Base-by-base conservation (phyloP, 1,284 basidiomycete genomes). In the Leccinum pachyderme region DNA sequence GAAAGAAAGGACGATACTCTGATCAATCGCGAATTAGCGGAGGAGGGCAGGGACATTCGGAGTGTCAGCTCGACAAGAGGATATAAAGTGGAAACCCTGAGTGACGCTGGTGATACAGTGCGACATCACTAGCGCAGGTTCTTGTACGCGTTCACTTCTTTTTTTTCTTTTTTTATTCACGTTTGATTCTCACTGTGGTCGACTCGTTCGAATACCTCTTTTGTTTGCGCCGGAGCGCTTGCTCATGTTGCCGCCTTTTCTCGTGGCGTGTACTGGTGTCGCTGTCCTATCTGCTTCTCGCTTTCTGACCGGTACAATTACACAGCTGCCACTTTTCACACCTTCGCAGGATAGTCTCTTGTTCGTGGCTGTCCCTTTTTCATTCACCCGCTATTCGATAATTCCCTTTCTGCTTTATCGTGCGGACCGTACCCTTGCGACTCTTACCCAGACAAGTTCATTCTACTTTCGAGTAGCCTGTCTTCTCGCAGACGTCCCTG, bases 11-110 rank as follows among this genome's bases (percentile, higher is more conserved):
- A 77, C 44, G 76, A 77, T 49, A 70, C 77, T 52, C 66, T 89
- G 51, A 71, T 91, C 47, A 84, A 77, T 64, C 77, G 83, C 59
- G 86, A 91, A 71, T 72, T 92, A 48, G 89, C 88, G 18, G 89
- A 91, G 70, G 90, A 92, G 69, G 90, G 89, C 25, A 75, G 87
- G 59, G 89, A 91, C 69, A 87, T 92, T 50, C 76, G 88, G 63
- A 91, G 87, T 69, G 89, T 92, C 28, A 77, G 82, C 62, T 88
- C 86, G 39, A 87, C 84, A 61, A 78, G 89, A 65, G 89, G 86
- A 41, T 87, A 90, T 53, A 80, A 75, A 63, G 87, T 92, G 56
- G 88, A 91, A 69, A 85, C 85, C 57, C 67, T 82, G 55, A 80
- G 80, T 65, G 84, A 83, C 58, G 74, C 75, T 60, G 81, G 77